Evolutionary conservation across 768 basidiomycete genomes (phyloP).

Genomic region (Tylopilus subfusipes): DNA sequence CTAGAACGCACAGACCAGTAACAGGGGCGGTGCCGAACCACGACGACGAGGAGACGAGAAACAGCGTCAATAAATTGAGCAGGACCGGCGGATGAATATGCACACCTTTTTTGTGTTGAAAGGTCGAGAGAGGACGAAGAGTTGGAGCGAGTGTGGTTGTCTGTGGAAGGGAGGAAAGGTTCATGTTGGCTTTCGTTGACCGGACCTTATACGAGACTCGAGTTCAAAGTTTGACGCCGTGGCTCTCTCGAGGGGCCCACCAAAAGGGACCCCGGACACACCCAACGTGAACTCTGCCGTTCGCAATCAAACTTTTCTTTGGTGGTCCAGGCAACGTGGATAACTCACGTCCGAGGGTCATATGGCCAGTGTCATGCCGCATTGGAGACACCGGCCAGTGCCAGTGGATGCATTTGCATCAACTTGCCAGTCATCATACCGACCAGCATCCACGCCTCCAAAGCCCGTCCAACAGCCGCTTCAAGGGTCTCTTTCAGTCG

Average conservation of each 20-base stretch:
- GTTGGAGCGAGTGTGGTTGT: conserved; percentile 32
- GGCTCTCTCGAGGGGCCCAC: conserved; percentile 19
- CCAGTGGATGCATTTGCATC: no score
- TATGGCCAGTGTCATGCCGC: not conserved
- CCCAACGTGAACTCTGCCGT: conserved; percentile 2
- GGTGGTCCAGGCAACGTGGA: not conserved
- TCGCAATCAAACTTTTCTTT: not conserved
- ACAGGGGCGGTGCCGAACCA: conserved; percentile 28
- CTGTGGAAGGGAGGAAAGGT: conserved; percentile 42
- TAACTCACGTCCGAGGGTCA: not conserved
- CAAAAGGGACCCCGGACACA: conserved; percentile 29
- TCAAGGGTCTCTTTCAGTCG: not conserved
- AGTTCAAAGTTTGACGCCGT: conserved; percentile 19
- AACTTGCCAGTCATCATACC: conserved; percentile 12
- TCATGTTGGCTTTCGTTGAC: conserved; percentile 48
- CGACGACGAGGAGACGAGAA: conserved; percentile 1
- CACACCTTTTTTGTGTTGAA: conserved; percentile 16
- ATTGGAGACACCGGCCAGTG: no score
- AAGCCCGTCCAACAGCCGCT: no score
- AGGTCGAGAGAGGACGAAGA: conserved; percentile 5
- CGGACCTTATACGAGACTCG: conserved; percentile 56
- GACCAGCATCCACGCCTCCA: no score
- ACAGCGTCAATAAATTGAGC: conserved; percentile 5
- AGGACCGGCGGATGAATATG: not conserved
- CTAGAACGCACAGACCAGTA: conserved; percentile 26